phyloP scores from a whole-genome alignment of 2,329 filamentous ascomycete genomes.

The Graphiopsis chlorocephala region DNA sequence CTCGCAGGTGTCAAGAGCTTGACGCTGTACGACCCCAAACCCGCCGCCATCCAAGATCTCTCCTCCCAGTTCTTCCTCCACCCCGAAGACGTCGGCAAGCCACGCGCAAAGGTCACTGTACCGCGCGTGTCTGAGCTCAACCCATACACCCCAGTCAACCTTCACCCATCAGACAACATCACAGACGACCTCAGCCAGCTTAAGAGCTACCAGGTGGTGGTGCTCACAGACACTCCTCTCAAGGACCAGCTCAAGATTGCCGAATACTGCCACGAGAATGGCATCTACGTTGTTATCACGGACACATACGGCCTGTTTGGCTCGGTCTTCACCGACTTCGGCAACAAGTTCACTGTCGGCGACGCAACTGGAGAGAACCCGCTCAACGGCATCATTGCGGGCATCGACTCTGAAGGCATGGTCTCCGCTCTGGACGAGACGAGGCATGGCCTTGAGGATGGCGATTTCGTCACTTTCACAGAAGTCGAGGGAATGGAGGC shows the following conservation, averaged over 20 bases:
- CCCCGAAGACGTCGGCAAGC: conserved; percentile 84
- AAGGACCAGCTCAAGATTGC: conserved; percentile 78
- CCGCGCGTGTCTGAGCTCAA: conserved; percentile 93
- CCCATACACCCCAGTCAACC: conserved; percentile 85
- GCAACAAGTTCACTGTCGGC: conserved; percentile 84
- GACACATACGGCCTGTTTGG: conserved; percentile 95
- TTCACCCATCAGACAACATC: conserved; percentile 65
- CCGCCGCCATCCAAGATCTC: conserved; percentile 79
- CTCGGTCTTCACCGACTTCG: conserved; percentile 95
- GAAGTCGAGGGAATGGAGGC: conserved; percentile 90
- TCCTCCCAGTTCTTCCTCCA: conserved; percentile 97
- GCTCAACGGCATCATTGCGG: conserved; percentile 82
- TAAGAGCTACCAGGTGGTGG: conserved; percentile 88
- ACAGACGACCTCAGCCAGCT: conserved; percentile 75
- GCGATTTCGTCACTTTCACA: conserved; percentile 91
- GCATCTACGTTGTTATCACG: conserved; percentile 82
- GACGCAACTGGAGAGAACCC: conserved; percentile 90
- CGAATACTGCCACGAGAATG: conserved; percentile 91
- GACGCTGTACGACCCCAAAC: conserved; percentile 85
- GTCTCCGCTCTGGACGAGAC: conserved; percentile 94
- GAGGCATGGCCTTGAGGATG: conserved; percentile 90
- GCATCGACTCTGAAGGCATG: conserved; percentile 82
- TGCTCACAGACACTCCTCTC: conserved; percentile 80
- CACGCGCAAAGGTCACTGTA: conserved; percentile 79
- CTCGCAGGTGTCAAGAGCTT: conserved; percentile 97